Evolutionary conservation across 305 asterid species (phyloP).

Genomic region (Coffea humblotiana): DNA sequence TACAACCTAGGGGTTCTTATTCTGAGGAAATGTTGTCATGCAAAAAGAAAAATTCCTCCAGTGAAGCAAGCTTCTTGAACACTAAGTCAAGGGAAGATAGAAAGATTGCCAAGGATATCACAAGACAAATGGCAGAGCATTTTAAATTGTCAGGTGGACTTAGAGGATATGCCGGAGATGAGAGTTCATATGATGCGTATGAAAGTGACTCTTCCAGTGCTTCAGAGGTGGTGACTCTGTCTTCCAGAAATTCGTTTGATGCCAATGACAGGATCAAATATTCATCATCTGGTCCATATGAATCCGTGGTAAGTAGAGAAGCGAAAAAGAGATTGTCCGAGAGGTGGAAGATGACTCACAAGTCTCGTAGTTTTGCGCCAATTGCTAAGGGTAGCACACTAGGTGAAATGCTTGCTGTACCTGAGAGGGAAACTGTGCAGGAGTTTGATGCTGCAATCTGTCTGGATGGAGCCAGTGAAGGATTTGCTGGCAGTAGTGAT

Average conservation of each 20-base stretch:
- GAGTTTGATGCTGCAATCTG: conserved; percentile 34
- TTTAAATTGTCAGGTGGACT: conserved; percentile 37
- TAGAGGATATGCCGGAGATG: conserved; percentile 87
- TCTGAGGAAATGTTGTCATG: conserved; percentile 32
- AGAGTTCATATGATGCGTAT: conserved; percentile 69
- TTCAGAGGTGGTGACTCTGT: conserved; percentile 39
- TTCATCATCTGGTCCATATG: conserved; percentile 42
- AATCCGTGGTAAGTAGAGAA: conserved; percentile 64
- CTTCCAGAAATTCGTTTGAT: conserved; percentile 50
- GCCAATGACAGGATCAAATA: conserved; percentile 37
- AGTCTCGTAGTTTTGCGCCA: conserved; percentile 57
- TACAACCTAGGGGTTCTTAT: conserved; percentile 32
- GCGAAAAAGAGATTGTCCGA: conserved; percentile 77
- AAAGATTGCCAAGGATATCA: conserved; percentile 61
- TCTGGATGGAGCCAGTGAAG: conserved; percentile 28
- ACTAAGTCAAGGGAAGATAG: conserved; percentile 58
- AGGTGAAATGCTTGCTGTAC: conserved; percentile 78
- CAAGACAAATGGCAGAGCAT: conserved; percentile 54
- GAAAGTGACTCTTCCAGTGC: conserved; percentile 77
- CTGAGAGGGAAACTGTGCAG: conserved; percentile 41
- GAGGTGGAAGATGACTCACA: conserved; percentile 77
- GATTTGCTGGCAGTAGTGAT: conserved; percentile 34
- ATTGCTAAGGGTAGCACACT: conserved; percentile 59
- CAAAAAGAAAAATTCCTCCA: conserved; percentile 40
- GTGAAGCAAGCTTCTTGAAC: conserved; percentile 35